A percentile compares a stretch with the other conserved stretches of the same genome.
Evolutionary conservation across 306 rosid species (phyloP).

Genomic region (Rosa chinensis): DNA sequence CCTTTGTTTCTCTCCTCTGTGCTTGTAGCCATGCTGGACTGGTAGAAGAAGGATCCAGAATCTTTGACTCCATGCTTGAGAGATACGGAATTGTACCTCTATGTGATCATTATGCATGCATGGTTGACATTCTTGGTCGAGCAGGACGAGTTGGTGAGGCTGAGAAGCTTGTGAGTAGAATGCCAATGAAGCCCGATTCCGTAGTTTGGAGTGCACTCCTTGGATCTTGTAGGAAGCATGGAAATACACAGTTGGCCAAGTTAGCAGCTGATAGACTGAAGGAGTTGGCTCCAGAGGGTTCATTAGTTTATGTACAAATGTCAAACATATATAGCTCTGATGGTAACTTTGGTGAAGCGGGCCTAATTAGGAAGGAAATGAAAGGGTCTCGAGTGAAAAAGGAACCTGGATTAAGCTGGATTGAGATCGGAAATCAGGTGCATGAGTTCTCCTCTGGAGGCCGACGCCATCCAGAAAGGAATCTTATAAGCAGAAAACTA

Average conservation of each 20-base stretch:
- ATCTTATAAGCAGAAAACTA: conserved; percentile 45
- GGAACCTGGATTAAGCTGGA: conserved; percentile 90
- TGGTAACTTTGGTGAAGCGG: conserved; percentile 67
- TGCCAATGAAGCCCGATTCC: conserved; percentile 87
- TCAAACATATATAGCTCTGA: conserved; percentile 65
- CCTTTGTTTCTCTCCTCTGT: conserved; percentile 80
- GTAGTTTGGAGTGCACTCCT: conserved; percentile 91
- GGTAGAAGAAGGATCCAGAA: conserved; percentile 59
- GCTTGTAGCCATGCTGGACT: conserved; percentile 90
- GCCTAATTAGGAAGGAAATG: conserved; percentile 70
- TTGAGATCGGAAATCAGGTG: conserved; percentile 64
- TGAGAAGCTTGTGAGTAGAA: conserved; percentile 50
- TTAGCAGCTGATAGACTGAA: conserved; percentile 67
- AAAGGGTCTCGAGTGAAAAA: conserved; percentile 64
- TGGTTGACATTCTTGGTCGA: conserved; percentile 89
- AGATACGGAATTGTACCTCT: conserved; percentile 53
- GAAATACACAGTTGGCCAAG: conserved; percentile 63
- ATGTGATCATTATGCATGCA: conserved; percentile 82
- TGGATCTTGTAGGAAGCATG: conserved; percentile 86
- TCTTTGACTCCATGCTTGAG: conserved; percentile 53
- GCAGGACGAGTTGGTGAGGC: conserved; percentile 73
- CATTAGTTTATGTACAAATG: conserved; percentile 79
- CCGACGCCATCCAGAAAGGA: conserved; percentile 49
- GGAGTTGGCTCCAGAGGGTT: conserved; percentile 60
- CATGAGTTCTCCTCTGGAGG: conserved; percentile 90